Base-by-base conservation (phyloP, 2,329 filamentous ascomycete genomes). In the Xylogone sp. region DNA sequence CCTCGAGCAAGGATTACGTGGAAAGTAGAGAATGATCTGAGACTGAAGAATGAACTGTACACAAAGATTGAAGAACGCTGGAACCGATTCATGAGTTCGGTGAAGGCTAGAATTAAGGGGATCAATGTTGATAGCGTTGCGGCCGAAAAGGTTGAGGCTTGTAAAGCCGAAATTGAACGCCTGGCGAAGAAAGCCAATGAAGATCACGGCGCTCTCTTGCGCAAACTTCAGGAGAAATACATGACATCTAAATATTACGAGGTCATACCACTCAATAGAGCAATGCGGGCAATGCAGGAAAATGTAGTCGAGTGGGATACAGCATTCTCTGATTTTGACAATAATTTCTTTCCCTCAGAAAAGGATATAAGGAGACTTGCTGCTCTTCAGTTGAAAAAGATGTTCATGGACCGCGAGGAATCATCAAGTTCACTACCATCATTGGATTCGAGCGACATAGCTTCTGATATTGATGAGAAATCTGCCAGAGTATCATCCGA, bases 201-300 rank as follows among this genome's bases (percentile, higher is more conserved):
- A 34, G 93, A 99, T 56, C 87, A 96, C 60, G 74, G 80, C 3
- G 76, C 79, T 49, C 75, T 97, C 48, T 77, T 91, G 47, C 81
- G 81, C 48, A 88, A 90, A 56, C 76, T 99, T 9, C 91, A 97
- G 67, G 85, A 92, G 29, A 90, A 89, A 56, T 99, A 99, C 65
- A 91, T 94, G 73, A 86, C 86, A 57, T 96, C 92, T 2, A 92
- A 90, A 65, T 97, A 97, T 66, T 99, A 96, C 73, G 94, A 99
- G 69, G 86, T 97, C 50, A 92, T 97, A 46, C 94, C 95, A 0
- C 79, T 99, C 56, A 99, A 97, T 61, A 81, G 87, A 52, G 88
- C 93, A 7, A 82, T 97, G 46, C 85, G 93, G 59, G 88, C 90
- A 51, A 94, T 96, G 76, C 85, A 97, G 57, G 92, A 97, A 65